phyloP scores from a whole-genome alignment of 345 rosid species.

The Excoecaria agallocha region DNA sequence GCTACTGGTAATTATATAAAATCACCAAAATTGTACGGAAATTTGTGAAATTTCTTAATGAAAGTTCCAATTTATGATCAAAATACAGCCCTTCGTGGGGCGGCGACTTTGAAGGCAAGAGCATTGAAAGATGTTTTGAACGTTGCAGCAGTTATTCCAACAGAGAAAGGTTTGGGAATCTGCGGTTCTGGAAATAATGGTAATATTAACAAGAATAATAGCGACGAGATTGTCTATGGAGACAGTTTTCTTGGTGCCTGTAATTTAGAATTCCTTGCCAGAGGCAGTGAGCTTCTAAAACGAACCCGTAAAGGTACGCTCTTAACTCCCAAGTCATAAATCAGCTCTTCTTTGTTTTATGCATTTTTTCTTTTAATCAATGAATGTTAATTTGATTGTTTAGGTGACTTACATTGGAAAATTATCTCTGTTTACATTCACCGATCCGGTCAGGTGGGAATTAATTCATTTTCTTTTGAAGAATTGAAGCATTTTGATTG shows the following conservation, averaged over 20 bases:
- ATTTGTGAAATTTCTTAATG: neutral
- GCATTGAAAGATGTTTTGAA: conserved; percentile 80
- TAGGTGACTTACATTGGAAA: conserved; percentile 98
- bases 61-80: neutral
- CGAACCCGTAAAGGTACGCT: conserved; percentile 76
- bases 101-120: conserved; percentile 89
- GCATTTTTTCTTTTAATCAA: neutral
- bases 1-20: conserved; percentile 62
- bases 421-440: conserved; percentile 77
- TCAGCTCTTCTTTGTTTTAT: neutral
- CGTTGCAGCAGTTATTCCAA: conserved; percentile 69
- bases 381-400: neutral
- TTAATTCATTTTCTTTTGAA: neutral
- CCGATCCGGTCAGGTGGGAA: conserved; percentile 50
- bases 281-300: conserved; percentile 83
- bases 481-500: neutral
- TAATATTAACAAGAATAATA: conserved; percentile 36
- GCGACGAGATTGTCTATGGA: conserved; percentile 58
- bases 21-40: neutral
- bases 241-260: conserved; percentile 56
- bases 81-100: conserved; percentile 77
- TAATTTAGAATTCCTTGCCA: conserved; percentile 72
- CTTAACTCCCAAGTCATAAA: too few relatives aligned
- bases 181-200: conserved; percentile 40
- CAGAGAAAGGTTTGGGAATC: conserved; percentile 54